phyloP scores from a whole-genome alignment of 2,329 filamentous ascomycete species.

The Mariannaea sp. region DNA sequence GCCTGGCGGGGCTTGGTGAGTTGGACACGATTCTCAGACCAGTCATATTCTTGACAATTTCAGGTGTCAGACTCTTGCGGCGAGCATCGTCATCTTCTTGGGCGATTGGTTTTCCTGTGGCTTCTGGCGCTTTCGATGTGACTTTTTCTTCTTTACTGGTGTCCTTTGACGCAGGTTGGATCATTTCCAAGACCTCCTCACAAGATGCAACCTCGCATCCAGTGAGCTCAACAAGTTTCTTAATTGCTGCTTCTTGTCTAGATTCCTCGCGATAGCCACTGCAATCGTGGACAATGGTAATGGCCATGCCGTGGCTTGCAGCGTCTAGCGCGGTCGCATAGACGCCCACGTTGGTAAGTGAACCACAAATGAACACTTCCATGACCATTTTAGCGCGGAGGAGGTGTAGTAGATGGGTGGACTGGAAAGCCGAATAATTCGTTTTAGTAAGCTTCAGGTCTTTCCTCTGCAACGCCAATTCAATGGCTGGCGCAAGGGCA shows the following conservation, averaged over 20 bases:
- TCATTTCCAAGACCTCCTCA: conserved; percentile 57
- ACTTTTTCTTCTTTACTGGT: conserved; percentile 2
- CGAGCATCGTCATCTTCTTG: conserved; percentile 19
- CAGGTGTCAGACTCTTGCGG: conserved; percentile 34
- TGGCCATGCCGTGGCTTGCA: conserved; percentile 82
- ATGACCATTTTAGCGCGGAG: conserved; percentile 87
- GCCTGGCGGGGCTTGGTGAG: conserved; percentile 27
- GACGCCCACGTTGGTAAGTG: conserved; percentile 84
- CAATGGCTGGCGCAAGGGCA: conserved; percentile 51
- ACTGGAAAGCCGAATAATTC: conserved; percentile 86
- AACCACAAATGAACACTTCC: conserved; percentile 86
- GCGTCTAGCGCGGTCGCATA: conserved; percentile 92
- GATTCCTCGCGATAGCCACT: conserved; percentile 75
- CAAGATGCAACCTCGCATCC: conserved; percentile 70
- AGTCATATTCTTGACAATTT: conserved; percentile 41
- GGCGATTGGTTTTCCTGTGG: conserved; percentile 10
- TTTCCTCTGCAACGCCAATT: conserved; percentile 49
- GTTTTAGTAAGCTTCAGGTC: conserved; percentile 68
- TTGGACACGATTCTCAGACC: conserved; percentile 39
- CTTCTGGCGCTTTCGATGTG: conserved; percentile 19
- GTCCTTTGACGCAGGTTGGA: conserved; percentile 26
- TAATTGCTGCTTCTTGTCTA: conserved; percentile 73
- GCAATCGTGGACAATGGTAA: conserved; percentile 87
- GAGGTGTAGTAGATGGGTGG: conserved; percentile 72
- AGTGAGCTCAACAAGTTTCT: conserved; percentile 73